A percentile compares a stretch with the other conserved stretches of the same genome.
Conservation (phyloP, 2,329 filamentous ascomycete genomes). For the Microsporum canis region DNA sequence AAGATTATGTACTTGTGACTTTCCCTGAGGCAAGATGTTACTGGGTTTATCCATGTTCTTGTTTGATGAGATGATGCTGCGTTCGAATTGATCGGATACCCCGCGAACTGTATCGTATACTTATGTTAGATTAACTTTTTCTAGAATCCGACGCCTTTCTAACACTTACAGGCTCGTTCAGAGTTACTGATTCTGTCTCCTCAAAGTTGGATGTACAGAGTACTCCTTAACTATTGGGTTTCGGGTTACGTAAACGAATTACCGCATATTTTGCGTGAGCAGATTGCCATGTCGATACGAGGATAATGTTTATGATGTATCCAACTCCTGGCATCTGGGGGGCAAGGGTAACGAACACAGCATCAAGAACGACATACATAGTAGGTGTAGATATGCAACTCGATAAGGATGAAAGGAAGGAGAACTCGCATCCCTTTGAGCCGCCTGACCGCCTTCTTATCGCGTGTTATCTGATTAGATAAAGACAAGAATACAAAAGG, state of each 20-base stretch:
- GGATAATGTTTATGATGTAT: too few species aligned
- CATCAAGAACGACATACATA: too few species aligned
- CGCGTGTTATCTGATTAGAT: constrained; percentile 1
- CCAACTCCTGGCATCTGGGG: too few species aligned
- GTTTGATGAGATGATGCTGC: not conserved
- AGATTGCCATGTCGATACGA: too few species aligned
- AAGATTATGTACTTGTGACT: not conserved
- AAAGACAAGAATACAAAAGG: not conserved
- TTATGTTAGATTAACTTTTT: not conserved
- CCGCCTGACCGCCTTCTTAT: not conserved
- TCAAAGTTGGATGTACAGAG: too few species aligned
- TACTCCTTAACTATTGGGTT: too few species aligned
- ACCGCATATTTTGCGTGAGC: too few species aligned
- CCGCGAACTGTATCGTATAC: not conserved
- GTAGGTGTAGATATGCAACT: too few species aligned
- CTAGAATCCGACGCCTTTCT: not conserved
- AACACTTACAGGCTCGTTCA: not conserved
- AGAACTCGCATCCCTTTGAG: not conserved
- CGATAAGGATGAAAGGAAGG: too few species aligned
- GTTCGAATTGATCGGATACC: not conserved
- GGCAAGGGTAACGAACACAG: too few species aligned
- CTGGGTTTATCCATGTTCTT: not conserved
- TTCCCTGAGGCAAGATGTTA: not conserved
- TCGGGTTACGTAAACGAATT: too few species aligned
- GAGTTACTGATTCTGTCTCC: too few species aligned